These are phyloP conservation scores for Podaxis sp. DNA, from an alignment of 768 basidiomycete genomes.

Conservation along the genomic window DNA sequence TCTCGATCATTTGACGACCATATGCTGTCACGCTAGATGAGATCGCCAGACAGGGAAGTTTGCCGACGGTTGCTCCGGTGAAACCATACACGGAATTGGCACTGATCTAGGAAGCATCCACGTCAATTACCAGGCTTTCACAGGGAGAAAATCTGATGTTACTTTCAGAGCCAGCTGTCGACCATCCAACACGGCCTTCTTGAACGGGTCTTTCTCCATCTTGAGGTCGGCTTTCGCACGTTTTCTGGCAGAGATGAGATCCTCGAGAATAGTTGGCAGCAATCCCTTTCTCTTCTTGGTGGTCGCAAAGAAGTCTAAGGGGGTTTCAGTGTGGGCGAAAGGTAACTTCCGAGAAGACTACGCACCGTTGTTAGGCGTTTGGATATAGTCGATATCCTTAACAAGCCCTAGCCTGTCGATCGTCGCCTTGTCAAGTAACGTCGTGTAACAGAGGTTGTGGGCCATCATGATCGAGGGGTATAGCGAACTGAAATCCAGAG, in stretches of 20 bases:
- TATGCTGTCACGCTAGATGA: constrained; percentile 96
- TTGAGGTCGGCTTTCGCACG: constrained; percentile 95
- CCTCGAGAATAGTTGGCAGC: constrained; percentile 89
- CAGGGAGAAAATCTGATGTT: not conserved
- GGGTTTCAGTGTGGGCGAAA: not conserved
- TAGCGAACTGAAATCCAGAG: constrained; percentile 96
- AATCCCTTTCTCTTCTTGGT: constrained; percentile 78
- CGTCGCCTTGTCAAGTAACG: constrained; percentile 78
- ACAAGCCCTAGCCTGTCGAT: constrained; percentile 77
- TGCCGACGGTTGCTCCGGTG: constrained; percentile 96
- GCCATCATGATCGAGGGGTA: constrained; percentile 99
- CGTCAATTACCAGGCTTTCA: not conserved
- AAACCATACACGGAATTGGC: constrained; percentile 99
- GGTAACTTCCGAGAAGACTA: not conserved
- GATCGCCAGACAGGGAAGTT: constrained; percentile 92
- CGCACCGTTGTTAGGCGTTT: constrained; percentile 93
- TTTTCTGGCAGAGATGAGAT: constrained; percentile 91
- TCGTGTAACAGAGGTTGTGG: constrained; percentile 98
- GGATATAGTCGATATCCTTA: constrained; percentile 88
- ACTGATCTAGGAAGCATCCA: constrained; percentile 65
- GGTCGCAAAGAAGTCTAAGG: constrained; percentile 81
- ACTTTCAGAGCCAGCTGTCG: constrained; percentile 97
- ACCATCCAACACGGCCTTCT: constrained; percentile 95
- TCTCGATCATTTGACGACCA: constrained; percentile 99
- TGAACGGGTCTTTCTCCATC: constrained; percentile 96